Evolutionary conservation across 2,329 filamentous ascomycete species (phyloP), one percentile per base, ranked within the genome.

Genomic region (Xylaria sp.): DNA sequence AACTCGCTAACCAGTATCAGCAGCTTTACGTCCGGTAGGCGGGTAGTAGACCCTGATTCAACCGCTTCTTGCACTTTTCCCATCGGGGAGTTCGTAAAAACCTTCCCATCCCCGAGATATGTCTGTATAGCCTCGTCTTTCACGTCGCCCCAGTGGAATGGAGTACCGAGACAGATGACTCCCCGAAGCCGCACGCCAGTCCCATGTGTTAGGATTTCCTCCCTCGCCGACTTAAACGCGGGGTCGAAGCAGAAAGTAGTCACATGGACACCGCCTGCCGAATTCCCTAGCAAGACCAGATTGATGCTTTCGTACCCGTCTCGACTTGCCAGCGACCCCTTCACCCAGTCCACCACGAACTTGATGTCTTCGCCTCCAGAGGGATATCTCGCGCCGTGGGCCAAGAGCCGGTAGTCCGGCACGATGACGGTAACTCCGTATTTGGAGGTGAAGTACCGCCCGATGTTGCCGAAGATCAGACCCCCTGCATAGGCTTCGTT

Each of bases 311-410:
- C 75, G 13, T 72, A 72, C 1, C 76, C 74, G 2, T 72, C 69
- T 46, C 69, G 69, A 57, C 63, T 43, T 18, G 73, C 60, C 23
- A 76, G 65, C 32, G 71, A 73, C 4, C 64, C 52, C 34, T 60
- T 66, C 60, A 81, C 68, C 80, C 80, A 82, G 23, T 80, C 77
- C 9, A 81, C 69, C 3, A 76, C 78, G 20, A 78, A 61, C 43
- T 72, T 72, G 7, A 82, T 64, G 60, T 82, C 81, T 67, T 82
- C 77, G 56, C 80, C 81, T 18, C 81, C 81, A 6, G 79, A 81
- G 1, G 81, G 81, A 63, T 77, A 82, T 18, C 65, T 73, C 0
- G 80, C 81, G n/a, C 77, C 80, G 56, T 83, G 80, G 4, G 74
- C 71, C 20, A 81, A 70, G 18, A 82, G 75, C 13, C 81, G 74